Evolutionary conservation across 768 basidiomycete genomes (phyloP), one percentile per base, ranked within the genome.

Genomic region (Kwoniella dejecticola): DNA sequence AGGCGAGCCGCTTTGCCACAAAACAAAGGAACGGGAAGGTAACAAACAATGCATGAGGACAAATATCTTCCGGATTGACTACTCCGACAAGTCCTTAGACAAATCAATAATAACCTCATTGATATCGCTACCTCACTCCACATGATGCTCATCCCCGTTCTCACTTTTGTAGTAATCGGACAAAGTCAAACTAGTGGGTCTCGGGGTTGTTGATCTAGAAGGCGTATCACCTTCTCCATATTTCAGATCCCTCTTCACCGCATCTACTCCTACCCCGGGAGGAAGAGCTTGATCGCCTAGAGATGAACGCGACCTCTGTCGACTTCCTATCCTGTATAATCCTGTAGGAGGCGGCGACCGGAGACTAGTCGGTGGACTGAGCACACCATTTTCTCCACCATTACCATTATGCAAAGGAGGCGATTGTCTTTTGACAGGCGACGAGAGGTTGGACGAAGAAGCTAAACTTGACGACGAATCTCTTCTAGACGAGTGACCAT

Each of bases 261-360:
- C 24, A 45, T 42, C 38, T 11, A 7, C 2, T 45, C 36, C 19
- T 52, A 36, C 23, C 13, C 30, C n/a, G n/a, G 27, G 24, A 26
- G 11, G 6, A 17, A 31, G 29, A 3, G 41, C 21, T 15, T 6
- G 21, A 36, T 44, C 59, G 10, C 49, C 41, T 19, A 52, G 31
- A 27, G 50, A 52, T 27, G 36, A 45, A 23, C 59, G 42, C 46
- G 59, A 53, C 27, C 59, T 44, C 17, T 60, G 52, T 53, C 59
- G 52, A 40, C 59, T 60, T 17, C 59, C 59, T 5, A 60, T 60
- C 24, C 59, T 52, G 41, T 60, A 60, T 24, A 60, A 38, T 7
- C 60, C 53, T 41, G 21, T n/a, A 19, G 40, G 13, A 24, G 48
- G 41, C 8, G 52, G 52, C 13, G 52, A 49, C 26, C 31, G 52